Evolutionary conservation across 2,329 filamentous ascomycete genomes (phyloP).

Genomic region (Leptosphaerulina australis): DNA sequence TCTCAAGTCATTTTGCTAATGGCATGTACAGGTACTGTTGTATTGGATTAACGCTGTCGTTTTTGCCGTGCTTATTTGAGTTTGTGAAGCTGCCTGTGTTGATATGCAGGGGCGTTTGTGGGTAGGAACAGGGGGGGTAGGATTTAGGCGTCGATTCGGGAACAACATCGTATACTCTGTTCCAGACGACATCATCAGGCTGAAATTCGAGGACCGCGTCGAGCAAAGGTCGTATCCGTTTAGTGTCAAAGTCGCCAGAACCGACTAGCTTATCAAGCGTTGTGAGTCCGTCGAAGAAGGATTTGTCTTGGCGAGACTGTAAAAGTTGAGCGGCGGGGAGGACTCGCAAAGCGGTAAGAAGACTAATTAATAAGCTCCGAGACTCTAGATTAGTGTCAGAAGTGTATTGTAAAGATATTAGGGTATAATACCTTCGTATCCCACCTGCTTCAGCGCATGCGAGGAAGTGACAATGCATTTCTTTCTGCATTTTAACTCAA

Average conservation of each 20-base stretch:
- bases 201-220: slow-evolving; percentile 10
- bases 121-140: slow-evolving; percentile 28
- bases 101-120: slow-evolving; percentile 40
- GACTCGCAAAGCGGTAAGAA: too few relatives aligned
- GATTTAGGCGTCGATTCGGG: slow-evolving; percentile 47
- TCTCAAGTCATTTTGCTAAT: too few relatives aligned
- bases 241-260: too few relatives aligned
- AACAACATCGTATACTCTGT: slow-evolving; percentile 23
- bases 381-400: not conserved
- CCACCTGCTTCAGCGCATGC: not conserved
- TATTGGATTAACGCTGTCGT: too few relatives aligned
- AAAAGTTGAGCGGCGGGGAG: too few relatives aligned
- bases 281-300: too few relatives aligned
- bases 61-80: slow-evolving; percentile 5
- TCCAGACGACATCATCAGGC: slow-evolving; percentile 2
- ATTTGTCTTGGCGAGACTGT: too few relatives aligned
- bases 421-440: not conserved
- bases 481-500: not conserved
- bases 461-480: not conserved
- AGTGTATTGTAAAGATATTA: not conserved
- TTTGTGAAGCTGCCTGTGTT: slow-evolving; percentile 21
- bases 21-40: too few relatives aligned
- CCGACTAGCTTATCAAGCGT: too few relatives aligned
- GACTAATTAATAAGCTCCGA: too few relatives aligned
- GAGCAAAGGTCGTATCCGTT: too few relatives aligned